Evolutionary conservation across 768 basidiomycete genomes (phyloP).

Genomic region (Inosperma sp.): DNA sequence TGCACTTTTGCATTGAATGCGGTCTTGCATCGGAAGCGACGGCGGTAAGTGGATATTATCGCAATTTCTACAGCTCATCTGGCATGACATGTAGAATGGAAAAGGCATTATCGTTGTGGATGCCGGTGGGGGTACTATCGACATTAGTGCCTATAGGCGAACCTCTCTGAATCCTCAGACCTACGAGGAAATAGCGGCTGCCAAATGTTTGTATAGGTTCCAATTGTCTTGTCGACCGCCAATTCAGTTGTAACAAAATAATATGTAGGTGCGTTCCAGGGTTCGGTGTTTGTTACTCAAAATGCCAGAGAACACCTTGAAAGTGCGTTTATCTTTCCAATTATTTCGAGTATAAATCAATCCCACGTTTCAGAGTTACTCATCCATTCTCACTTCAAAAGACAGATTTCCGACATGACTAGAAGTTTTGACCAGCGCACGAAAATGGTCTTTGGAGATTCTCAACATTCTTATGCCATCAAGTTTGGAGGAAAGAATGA

Average conservation of each 20-base stretch:
- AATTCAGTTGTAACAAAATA: no score
- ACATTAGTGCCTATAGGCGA: no score
- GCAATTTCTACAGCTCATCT: not conserved
- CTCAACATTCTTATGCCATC: constrained; percentile 1
- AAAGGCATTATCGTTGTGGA: no score
- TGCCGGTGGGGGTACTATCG: no score
- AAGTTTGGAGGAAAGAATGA: constrained; percentile 3
- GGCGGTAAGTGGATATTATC: constrained; percentile 14
- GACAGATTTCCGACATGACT: not conserved
- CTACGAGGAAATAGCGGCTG: constrained; percentile 44
- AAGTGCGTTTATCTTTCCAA: constrained; percentile 25
- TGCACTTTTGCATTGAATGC: no score
- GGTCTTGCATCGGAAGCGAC: constrained; percentile 34
- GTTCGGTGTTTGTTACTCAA: constrained; percentile 43
- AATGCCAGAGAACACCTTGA: constrained; percentile 33
- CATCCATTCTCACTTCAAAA: not conserved
- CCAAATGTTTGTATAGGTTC: constrained; percentile 33
- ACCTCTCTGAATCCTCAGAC: constrained; percentile 34
- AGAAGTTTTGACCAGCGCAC: not conserved
- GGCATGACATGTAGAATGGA: constrained; percentile 27
- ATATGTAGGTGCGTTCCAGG: constrained; percentile 41
- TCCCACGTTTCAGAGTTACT: constrained; percentile 1
- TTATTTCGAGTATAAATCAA: constrained; percentile 23
- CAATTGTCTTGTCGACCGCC: not conserved
- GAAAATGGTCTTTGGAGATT: not conserved